A percentile compares a stretch with the other conserved stretches of the same genome.
These are phyloP conservation scores for Ustilago trichophora DNA, from an alignment of 1,284 basidiomycete species.

Conservation along the genomic window DNA sequence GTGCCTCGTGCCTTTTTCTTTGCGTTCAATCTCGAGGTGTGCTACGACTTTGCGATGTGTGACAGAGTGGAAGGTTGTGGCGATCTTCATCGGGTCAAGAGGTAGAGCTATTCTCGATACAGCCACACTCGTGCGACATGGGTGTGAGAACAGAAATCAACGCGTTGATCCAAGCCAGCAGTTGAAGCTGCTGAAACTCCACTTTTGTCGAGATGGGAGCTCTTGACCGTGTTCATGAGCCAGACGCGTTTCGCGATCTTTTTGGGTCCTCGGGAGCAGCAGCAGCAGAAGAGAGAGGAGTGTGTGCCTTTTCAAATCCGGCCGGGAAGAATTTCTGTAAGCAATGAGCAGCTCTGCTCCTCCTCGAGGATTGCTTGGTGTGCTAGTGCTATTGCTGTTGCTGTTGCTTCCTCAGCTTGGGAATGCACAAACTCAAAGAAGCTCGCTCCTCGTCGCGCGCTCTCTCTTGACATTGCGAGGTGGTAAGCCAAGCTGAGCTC, in stretches of 20 bases:
- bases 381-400: no score
- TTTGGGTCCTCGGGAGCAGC: background rate
- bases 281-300: background rate
- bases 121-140: conserved; percentile 3
- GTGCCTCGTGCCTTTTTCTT: conserved; percentile 1
- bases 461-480: no score
- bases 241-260: conserved; percentile 3
- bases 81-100: no score
- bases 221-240: background rate
- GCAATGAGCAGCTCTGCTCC: background rate
- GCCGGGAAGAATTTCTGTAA: conserved; percentile 8
- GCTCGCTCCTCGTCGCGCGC: background rate
- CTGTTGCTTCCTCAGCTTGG: background rate
- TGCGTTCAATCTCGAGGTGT: no score
- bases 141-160: background rate
- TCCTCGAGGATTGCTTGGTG: no score
- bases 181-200: background rate
- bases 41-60: no score
- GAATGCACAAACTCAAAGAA: background rate
- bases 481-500: no score
- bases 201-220: no score
- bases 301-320: background rate
- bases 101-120: background rate
- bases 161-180: background rate
- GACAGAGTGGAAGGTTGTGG: no score